Conservation (phyloP, 2,329 filamentous ascomycete genomes). For the Sphaerulina vaccinii region DNA sequence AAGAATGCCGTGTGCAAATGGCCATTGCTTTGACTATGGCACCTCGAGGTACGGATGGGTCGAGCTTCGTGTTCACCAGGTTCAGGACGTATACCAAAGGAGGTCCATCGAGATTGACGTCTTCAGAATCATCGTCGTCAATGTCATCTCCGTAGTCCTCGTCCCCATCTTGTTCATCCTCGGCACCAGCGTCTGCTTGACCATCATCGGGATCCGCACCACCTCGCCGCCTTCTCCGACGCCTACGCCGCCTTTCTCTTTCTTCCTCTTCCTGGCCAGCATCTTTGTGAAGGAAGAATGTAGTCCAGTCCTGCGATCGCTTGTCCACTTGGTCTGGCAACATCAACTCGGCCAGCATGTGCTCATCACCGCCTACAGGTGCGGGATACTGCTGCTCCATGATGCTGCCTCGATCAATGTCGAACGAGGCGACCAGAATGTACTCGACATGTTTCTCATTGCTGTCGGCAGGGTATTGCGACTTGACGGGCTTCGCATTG, state of each 20-base stretch:
- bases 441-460: slow-evolving; percentile 94
- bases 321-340: slow-evolving; percentile 94
- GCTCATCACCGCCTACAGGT: slow-evolving; percentile 92
- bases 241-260: slow-evolving; percentile 56
- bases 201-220: slow-evolving; percentile 47
- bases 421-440: slow-evolving; percentile 94
- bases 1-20: slow-evolving; percentile 95
- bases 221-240: slow-evolving; percentile 39
- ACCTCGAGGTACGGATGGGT: slow-evolving; percentile 86
- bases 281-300: slow-evolving; percentile 98
- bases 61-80: slow-evolving; percentile 95
- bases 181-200: slow-evolving; percentile 47
- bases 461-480: slow-evolving; percentile 50
- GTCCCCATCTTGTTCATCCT: slow-evolving; percentile 50
- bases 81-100: slow-evolving; percentile 96
- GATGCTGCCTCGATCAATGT: slow-evolving; percentile 90
- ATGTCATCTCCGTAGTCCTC: slow-evolving; percentile 52
- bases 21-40: slow-evolving; percentile 98
- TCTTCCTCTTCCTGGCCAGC: slow-evolving; percentile 78
- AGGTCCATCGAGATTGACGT: slow-evolving; percentile 70
- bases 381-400: slow-evolving; percentile 99
- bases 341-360: slow-evolving; percentile 98
- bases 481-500: slow-evolving; percentile 39
- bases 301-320: slow-evolving; percentile 96
- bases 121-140: slow-evolving; percentile 49